A percentile compares a stretch with the other conserved stretches of the same genome.
Evolutionary conservation across 352 stramenopile species (phyloP).

Genomic region (Aphanomyces invadans): DNA sequence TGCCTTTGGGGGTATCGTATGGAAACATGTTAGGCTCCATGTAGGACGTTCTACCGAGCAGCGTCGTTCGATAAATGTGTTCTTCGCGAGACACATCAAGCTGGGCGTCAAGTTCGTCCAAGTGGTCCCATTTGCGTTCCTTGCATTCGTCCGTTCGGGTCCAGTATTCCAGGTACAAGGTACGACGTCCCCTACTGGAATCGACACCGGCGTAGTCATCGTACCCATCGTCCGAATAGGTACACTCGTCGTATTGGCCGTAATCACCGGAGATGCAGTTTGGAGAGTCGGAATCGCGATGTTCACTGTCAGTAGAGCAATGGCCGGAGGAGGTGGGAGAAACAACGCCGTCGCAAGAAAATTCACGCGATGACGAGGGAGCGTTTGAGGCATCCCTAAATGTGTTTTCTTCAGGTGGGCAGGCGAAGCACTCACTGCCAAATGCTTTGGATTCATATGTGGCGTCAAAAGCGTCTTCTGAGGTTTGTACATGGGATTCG

Average conservation of each 20-base stretch:
- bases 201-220: conserved; percentile 10
- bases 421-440: conserved; percentile 12
- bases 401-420: conserved; percentile 1
- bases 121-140: conserved; percentile 81
- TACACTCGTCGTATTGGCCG: not conserved
- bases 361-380: not conserved
- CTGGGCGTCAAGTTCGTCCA: conserved; percentile 66
- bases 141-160: conserved; percentile 82
- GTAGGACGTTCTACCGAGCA: conserved; percentile 71
- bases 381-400: conserved; percentile 16
- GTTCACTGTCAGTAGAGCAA: not conserved
- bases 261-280: not conserved
- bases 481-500: conserved; percentile 9
- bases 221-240: conserved; percentile 1
- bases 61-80: conserved; percentile 72
- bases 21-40: conserved; percentile 87
- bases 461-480: not conserved
- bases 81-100: conserved; percentile 69
- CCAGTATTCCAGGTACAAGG: conserved; percentile 85
- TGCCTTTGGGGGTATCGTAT: conserved; percentile 80
- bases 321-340: not conserved
- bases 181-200: conserved; percentile 36
- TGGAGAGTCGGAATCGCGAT: not conserved
- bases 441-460: not conserved
- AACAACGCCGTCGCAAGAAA: not conserved